Conservation (phyloP, 208 protist genomes). For the Crithidia fasciculata region DNA sequence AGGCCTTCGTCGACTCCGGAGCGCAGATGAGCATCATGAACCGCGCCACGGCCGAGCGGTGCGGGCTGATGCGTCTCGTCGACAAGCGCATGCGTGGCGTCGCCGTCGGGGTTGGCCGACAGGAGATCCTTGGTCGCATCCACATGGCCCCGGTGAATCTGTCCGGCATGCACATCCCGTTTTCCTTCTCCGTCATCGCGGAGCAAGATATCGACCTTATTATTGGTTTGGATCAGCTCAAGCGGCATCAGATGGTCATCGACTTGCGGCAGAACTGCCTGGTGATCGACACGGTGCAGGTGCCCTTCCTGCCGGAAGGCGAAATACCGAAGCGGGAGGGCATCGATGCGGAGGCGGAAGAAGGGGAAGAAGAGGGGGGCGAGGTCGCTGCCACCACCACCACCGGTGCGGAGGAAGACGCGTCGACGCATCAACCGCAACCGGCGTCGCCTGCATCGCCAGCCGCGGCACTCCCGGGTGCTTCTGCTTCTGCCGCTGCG, state of each 20-base stretch:
- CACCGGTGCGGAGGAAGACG: neutral
- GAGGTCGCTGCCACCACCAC: neutral
- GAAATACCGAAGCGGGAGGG: conserved; percentile 46
- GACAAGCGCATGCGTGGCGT: conserved; percentile 86
- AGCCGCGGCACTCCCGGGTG: neutral
- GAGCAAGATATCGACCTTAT: conserved; percentile 91
- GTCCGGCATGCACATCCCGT: conserved; percentile 73
- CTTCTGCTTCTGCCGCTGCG: neutral
- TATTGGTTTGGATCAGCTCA: conserved; percentile 95
- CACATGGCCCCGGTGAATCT: conserved; percentile 87
- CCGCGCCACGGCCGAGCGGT: conserved; percentile 77
- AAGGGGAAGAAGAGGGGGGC: conserved; percentile 1
- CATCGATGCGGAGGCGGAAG: conserved; percentile 10
- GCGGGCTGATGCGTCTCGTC: conserved; percentile 88
- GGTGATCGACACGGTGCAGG: conserved; percentile 38
- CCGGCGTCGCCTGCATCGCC: neutral
- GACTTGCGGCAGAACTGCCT: conserved; percentile 70
- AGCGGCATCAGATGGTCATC: conserved; percentile 81
- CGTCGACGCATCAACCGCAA: neutral
- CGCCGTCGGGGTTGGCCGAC: conserved; percentile 90
- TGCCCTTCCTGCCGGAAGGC: conserved; percentile 66
- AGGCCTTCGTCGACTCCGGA: conserved; percentile 95
- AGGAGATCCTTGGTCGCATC: conserved; percentile 92
- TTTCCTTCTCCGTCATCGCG: conserved; percentile 92
- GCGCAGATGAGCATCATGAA: conserved; percentile 90